phyloP scores from a whole-genome alignment of 2,329 filamentous ascomycete species.

The Chaetomium globosum region DNA sequence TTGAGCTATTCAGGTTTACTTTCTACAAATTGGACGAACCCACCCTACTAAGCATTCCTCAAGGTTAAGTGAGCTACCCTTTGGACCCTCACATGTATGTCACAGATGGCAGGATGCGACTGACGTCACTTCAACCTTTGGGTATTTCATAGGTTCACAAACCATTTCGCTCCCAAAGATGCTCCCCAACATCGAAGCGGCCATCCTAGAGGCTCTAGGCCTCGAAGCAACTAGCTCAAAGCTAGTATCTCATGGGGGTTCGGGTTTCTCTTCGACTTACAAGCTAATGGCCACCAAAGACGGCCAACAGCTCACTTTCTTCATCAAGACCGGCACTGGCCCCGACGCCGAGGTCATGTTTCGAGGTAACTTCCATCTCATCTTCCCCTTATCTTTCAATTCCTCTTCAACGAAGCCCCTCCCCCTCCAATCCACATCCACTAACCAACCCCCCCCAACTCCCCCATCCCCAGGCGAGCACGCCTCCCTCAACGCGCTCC shows the following conservation, averaged over 20 bases:
- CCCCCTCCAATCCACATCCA: not conserved
- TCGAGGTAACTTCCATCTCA: conserved; percentile 37
- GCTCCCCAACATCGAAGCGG: conserved; percentile 59
- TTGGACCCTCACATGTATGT: not conserved
- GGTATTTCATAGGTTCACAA: not conserved
- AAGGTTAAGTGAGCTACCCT: not conserved
- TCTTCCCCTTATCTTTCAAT: not conserved
- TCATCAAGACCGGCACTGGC: conserved; percentile 71
- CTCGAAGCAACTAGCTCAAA: conserved; percentile 58
- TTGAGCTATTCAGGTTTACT: not conserved
- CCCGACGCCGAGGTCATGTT: conserved; percentile 69
- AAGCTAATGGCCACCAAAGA: conserved; percentile 37
- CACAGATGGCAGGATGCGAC: not conserved
- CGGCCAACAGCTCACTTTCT: conserved; percentile 51
- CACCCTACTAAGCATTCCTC: not conserved
- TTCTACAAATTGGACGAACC: too few species aligned
- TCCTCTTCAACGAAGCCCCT: not conserved
- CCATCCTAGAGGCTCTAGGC: conserved; percentile 62
- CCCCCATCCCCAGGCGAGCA: conserved; percentile 67
- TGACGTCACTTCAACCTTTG: conserved; percentile 7
- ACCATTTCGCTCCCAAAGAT: conserved; percentile 38
- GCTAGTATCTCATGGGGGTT: conserved; percentile 64
- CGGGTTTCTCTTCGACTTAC: conserved; percentile 69
- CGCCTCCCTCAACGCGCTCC: conserved; percentile 79
- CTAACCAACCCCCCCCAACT: too few species aligned